Evolutionary conservation across 768 basidiomycete species (phyloP).

Genomic region (Leccinum disarticulatum): DNA sequence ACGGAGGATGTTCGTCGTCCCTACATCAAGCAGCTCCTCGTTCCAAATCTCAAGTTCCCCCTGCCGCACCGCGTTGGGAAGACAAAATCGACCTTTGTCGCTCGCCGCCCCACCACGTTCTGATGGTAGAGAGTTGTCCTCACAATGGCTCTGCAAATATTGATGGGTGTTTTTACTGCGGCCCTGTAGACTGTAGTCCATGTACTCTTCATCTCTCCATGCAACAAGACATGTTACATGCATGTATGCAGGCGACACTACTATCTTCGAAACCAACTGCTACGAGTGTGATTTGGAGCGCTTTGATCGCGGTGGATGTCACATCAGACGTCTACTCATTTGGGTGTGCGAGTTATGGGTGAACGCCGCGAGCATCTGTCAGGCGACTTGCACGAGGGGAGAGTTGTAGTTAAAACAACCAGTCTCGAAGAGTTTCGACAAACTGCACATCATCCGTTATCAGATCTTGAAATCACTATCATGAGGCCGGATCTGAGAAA

Average conservation of each 20-base stretch:
- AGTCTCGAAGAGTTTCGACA: background rate
- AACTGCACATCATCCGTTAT: background rate
- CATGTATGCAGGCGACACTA: background rate
- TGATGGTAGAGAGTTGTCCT: constrained; percentile 24
- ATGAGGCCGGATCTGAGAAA: background rate
- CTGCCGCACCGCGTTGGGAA: constrained; percentile 88
- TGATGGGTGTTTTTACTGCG: constrained; percentile 9
- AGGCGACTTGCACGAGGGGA: background rate
- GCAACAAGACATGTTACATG: constrained; percentile 16
- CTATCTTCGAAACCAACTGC: background rate
- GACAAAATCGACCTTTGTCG: constrained; percentile 77
- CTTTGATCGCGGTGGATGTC: background rate
- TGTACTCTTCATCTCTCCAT: constrained; percentile 16
- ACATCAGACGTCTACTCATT: background rate
- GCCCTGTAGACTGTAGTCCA: constrained; percentile 15
- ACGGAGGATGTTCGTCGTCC: constrained; percentile 88
- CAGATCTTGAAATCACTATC: background rate
- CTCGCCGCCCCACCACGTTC: constrained; percentile 76
- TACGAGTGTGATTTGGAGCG: background rate
- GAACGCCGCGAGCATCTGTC: background rate
- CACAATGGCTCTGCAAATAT: background rate
- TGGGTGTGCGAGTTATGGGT: background rate
- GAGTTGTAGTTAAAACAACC: background rate
- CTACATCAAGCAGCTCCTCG: constrained; percentile 96
- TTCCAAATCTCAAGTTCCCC: constrained; percentile 93